Base-by-base conservation (phyloP, 805 yeast genomes). In the Saturnispora sanitii region DNA sequence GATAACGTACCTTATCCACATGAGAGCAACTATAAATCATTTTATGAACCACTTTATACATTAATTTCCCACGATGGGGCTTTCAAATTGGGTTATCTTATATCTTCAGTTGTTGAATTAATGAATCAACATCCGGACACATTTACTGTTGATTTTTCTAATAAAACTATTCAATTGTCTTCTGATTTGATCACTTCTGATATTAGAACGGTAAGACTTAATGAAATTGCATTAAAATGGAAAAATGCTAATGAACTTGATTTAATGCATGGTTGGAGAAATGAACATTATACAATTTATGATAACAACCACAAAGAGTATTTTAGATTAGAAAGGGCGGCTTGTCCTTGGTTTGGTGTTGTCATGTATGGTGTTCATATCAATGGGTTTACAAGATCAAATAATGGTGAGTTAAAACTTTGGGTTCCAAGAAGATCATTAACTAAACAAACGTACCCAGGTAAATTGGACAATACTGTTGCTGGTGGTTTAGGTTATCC, bases 401-500 rank as follows among this genome's bases (percentile, higher is more conserved):
- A 43, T 3, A 69, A 75, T 2, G 70, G 71, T 1, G 61, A 65
- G 26, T 46, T 71, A 25, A 71, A 73, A 50, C 51, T 82, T 43
- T 92, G 97, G 97, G 70, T 90, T 8, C 95, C 98, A 0, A 65
- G 85, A 45, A 65, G 98, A 48, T 71, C 96, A 0, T 57, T 65
- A 4, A 69, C 77, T 2, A 92, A 92, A 57, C 80, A 80, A 15
- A 92, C 98, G 0, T 90, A 75, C 63, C 97, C 98, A 0, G 82
- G 83, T 0, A 81, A 76, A 82, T 69, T 88, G 29, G 98, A 92
- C 57, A 90, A 88, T 57, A 86, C 94, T 1, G 83, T 92, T 6
- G 98, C 95, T 0, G 98, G 98, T 1, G 98, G 98, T 0, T 53
- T 92, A 4, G 96, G 94, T 0, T 69, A 79, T 56, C 95, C 95